Evolutionary conservation across 2,329 filamentous ascomycete genomes (phyloP).

Genomic region (Gremmenia infestans): DNA sequence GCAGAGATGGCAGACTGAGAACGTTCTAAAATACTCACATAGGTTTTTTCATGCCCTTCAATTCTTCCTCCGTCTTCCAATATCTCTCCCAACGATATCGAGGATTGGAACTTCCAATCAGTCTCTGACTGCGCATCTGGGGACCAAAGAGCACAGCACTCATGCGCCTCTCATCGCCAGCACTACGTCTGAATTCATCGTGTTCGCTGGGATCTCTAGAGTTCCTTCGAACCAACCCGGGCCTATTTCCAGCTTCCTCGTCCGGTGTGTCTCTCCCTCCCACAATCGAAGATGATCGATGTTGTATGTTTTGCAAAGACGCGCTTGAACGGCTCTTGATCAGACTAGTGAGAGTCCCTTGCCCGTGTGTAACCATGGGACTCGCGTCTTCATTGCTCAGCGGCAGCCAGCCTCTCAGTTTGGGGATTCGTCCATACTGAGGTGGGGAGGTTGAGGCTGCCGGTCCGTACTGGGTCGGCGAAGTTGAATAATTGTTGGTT

Average conservation of each 20-base stretch:
- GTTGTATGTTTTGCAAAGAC: conserved; percentile 19
- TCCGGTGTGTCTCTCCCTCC: conserved; percentile 19
- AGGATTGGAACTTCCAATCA: conserved; percentile 86
- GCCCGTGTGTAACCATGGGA: conserved; percentile 29
- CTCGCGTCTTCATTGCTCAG: conserved; percentile 25
- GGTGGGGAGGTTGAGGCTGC: conserved; percentile 15
- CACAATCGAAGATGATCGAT: conserved; percentile 15
- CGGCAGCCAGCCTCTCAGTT: conserved; percentile 24
- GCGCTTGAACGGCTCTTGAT: conserved; percentile 28
- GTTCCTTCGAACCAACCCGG: conserved; percentile 8
- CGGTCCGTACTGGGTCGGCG: conserved; percentile 17
- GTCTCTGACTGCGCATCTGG: conserved; percentile 73
- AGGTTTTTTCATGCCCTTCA: conserved; percentile 66
- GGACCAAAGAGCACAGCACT: conserved; percentile 58
- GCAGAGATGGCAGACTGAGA: no score
- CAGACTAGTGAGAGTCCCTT: conserved; percentile 25
- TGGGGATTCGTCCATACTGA: conserved; percentile 17
- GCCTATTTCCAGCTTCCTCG: conserved; percentile 16
- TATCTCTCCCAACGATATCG: conserved; percentile 78
- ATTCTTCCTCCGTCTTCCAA: conserved; percentile 73
- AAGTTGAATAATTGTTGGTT: conserved; percentile 6
- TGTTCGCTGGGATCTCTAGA: conserved; percentile 17
- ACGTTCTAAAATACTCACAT: conserved; percentile 42
- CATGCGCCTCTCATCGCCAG: conserved; percentile 51
- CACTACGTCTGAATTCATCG: conserved; percentile 21